Conservation (phyloP, 2,329 filamentous ascomycete genomes). For the Aspergillus viridinutans region DNA sequence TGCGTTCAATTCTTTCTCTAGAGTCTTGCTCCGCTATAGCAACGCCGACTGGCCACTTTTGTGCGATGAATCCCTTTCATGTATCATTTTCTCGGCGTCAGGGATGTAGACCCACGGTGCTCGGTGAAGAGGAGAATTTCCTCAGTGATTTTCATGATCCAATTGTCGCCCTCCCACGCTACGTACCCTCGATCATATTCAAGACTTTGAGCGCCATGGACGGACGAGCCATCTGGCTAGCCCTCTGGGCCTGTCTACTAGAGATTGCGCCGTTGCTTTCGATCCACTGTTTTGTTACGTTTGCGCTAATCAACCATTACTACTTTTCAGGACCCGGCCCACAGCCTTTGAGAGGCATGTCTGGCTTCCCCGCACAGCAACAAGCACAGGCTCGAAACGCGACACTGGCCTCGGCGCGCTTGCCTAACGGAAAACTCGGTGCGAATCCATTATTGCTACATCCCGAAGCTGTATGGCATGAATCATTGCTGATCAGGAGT, state of each 20-base stretch:
- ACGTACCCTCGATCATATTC: conserved; percentile 2
- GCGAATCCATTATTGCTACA: conserved; percentile 15
- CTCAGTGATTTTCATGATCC: neutral
- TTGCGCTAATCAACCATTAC: conserved; percentile 10
- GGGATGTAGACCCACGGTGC: neutral
- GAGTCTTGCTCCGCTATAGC: conserved; percentile 8
- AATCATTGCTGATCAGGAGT: conserved; percentile 20
- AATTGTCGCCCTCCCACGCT: neutral
- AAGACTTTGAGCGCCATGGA: neutral
- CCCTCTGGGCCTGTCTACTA: conserved; percentile 2
- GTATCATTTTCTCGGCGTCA: neutral
- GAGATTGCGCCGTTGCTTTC: conserved; percentile 1
- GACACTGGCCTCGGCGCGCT: conserved; percentile 45
- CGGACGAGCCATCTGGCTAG: conserved; percentile 1
- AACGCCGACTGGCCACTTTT: neutral
- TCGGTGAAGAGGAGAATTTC: neutral
- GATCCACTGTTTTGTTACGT: neutral
- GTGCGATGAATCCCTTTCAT: neutral
- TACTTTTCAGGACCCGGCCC: conserved; percentile 42
- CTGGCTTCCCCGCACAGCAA: conserved; percentile 52
- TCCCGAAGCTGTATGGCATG: neutral
- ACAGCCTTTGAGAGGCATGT: conserved; percentile 51
- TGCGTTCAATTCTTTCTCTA: conserved; percentile 12
- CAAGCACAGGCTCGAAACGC: conserved; percentile 45
- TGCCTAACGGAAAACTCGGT: conserved; percentile 55